Base-by-base conservation (phyloP, 176 grass and related monocot genomes). In the Stipa capillata region DNA sequence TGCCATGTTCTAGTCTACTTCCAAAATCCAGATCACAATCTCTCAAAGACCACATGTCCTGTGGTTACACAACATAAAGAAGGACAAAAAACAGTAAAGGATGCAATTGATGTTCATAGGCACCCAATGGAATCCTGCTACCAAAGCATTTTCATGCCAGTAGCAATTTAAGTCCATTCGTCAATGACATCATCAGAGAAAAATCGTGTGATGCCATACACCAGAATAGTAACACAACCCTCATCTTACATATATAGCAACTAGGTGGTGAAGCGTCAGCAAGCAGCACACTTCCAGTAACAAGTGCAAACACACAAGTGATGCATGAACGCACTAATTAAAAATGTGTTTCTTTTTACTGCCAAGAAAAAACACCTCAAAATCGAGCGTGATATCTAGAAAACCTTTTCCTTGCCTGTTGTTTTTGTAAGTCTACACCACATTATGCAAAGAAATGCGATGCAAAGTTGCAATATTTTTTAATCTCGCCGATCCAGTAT, bases 181-280 rank as follows among this genome's bases (percentile, higher is more conserved):
- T 67, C 27, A 11, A 16, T 71, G 83, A 25, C 4, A 50, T 47
- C 14, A 68, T 37, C 39, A 69, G 48, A 69, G 61, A 45, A 47
- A 58, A 65, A 27, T 45, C 34, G 52, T 34, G 45, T 14, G 55
- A 27, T 34, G 83, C 34, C 70, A 50, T 3, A 27, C 16, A 28
- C 4, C 61, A 36, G 37, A 69, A 47, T 36, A 78, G 48, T n/a
- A 56, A 56, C 73, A 18, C 36, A 7, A 4, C 54, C n/a, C 42
- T 27, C 15, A 28, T 23, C 73, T 20, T 17, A 60, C 0, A n/a
- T n/a, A n/a, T n/a, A 36, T 43, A 72, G 32, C 45, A 21, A 50
- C 73, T 45, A 77, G 44, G 65, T 71, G 34, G 74, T 13, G 31
- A 49, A 48, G 74, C 67, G 58, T 88, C 65, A 87, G 73, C 51